Evolutionary conservation across 306 rosid species (phyloP).

Genomic region (Pachyrhizus erosus): DNA sequence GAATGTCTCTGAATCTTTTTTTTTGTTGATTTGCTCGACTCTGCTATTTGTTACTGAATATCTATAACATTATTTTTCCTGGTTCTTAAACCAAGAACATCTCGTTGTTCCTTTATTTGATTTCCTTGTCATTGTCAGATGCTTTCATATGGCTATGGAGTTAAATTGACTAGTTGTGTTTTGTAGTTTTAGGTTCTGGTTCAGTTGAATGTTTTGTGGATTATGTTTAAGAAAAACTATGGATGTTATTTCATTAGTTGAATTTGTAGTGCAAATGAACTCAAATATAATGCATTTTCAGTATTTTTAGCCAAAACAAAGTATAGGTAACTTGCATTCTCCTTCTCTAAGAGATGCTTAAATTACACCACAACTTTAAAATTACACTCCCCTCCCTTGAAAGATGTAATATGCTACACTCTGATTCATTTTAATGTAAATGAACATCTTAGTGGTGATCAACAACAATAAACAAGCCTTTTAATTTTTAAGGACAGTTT

Average conservation of each 20-base stretch:
- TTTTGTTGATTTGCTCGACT: constrained; percentile 30
- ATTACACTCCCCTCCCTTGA: neutral
- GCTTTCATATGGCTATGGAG: constrained; percentile 4
- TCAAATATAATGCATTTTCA: neutral
- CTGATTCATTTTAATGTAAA: neutral
- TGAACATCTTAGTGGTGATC: neutral
- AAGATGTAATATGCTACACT: neutral
- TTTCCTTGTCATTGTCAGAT: constrained; percentile 28
- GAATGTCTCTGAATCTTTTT: neutral
- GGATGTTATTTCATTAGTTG: neutral
- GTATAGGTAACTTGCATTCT: neutral
- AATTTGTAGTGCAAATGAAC: neutral
- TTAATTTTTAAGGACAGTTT: neutral
- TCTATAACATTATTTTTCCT: neutral
- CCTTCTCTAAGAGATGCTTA: neutral
- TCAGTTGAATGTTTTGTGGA: constrained; percentile 13
- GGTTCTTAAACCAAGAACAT: neutral
- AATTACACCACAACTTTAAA: neutral
- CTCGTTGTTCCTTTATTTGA: neutral
- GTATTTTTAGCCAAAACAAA: neutral
- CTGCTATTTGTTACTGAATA: neutral
- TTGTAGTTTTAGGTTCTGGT: neutral
- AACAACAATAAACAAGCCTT: neutral
- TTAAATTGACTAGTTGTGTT: neutral
- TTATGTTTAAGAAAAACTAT: neutral